Conservation (phyloP, 208 protist species). For the Endotrypanum monterogeii region DNA sequence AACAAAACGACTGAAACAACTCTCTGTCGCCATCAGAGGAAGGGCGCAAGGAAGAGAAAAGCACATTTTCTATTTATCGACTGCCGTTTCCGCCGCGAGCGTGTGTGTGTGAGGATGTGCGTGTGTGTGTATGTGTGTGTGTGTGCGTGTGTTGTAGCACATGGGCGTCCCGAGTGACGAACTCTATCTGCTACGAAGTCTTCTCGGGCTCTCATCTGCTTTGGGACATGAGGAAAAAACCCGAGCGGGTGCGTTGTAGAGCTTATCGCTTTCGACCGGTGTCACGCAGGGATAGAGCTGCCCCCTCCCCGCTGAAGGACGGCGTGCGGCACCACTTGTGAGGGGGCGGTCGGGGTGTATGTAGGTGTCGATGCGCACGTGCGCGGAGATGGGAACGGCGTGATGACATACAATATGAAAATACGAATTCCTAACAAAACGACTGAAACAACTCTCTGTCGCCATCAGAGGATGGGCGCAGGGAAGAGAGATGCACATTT, state of each 20-base stretch:
- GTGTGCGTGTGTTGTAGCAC: not conserved
- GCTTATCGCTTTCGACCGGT: too few relatives aligned
- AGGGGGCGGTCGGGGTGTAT: not conserved
- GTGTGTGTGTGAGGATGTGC: not conserved
- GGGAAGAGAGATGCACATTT: constrained; percentile 22
- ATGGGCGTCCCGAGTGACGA: too few relatives aligned
- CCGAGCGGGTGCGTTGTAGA: too few relatives aligned
- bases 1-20: constrained; percentile 44
- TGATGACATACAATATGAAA: constrained; percentile 22
- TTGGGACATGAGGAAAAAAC: too few relatives aligned
- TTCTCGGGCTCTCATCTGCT: too few relatives aligned
- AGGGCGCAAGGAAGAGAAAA: constrained; percentile 14
- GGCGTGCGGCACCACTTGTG: too few relatives aligned
- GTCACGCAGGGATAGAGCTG: too few relatives aligned
- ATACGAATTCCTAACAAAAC: constrained; percentile 43
- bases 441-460: constrained; percentile 21
- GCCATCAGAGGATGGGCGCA: not conserved
- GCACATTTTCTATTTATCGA: constrained; percentile 14
- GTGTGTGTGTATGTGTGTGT: not conserved
- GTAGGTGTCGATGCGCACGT: not conserved
- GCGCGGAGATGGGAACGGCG: not conserved
- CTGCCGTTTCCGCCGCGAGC: not conserved
- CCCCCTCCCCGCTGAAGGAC: too few relatives aligned
- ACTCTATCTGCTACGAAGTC: too few relatives aligned
- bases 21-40: not conserved